These are phyloP conservation scores for Phascolomyces articulosus DNA, from an alignment of 371 early-diverging fungal species.

Conservation along the genomic window DNA sequence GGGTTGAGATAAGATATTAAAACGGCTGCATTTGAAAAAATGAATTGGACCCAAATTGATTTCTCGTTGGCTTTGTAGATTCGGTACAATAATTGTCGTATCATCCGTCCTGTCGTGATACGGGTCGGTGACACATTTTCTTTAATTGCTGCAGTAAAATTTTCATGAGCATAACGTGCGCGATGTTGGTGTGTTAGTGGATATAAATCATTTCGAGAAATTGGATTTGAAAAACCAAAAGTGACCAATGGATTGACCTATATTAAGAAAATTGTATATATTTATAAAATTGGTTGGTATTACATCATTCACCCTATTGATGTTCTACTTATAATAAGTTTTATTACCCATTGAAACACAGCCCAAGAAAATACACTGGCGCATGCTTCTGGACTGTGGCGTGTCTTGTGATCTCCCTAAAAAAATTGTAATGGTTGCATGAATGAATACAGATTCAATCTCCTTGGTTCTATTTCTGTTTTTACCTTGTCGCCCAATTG, in stretches of 20 bases:
- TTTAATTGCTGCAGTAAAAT: constrained; percentile 15
- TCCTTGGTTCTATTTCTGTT: background rate
- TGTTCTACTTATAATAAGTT: background rate
- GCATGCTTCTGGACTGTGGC: constrained; percentile 36
- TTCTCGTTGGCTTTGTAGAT: constrained; percentile 29
- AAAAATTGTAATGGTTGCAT: background rate
- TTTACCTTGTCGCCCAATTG: constrained; percentile 26
- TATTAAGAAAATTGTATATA: no score
- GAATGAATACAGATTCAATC: background rate
- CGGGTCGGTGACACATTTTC: background rate
- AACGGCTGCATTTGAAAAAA: constrained; percentile 37
- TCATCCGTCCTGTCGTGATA: no score
- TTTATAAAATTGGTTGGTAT: no score
- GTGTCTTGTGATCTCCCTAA: constrained; percentile 18
- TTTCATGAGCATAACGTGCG: constrained; percentile 25
- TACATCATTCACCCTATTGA: background rate
- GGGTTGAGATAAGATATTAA: constrained; percentile 37
- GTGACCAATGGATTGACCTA: constrained; percentile 40
- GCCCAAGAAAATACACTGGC: constrained; percentile 44
- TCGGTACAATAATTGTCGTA: constrained; percentile 19
- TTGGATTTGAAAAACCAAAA: constrained; percentile 27
- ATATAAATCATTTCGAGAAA: constrained; percentile 31
- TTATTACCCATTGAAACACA: constrained; percentile 41
- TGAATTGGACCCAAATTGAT: constrained; percentile 31
- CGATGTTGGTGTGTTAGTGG: constrained; percentile 36